Evolutionary conservation across 345 rosid species (phyloP).

Genomic region (Rhizophora apiculata): DNA sequence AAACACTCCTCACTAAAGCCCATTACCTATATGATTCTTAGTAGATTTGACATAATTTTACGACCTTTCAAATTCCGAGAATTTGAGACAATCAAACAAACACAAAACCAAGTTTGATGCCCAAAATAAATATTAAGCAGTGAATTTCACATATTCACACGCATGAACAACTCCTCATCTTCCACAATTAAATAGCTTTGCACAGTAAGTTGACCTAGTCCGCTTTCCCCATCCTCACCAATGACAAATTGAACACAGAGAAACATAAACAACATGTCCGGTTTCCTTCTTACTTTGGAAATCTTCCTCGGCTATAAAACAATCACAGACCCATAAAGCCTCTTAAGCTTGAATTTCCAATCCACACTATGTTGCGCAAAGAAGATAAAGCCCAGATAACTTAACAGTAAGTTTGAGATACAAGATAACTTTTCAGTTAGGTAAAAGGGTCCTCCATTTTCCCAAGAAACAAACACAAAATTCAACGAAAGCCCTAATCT

Average conservation of each 20-base stretch:
- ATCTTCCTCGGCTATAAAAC: not conserved
- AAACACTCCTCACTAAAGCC: no score
- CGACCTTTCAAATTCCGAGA: no score
- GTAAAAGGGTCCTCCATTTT: not conserved
- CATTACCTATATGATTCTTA: no score
- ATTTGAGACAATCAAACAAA: no score
- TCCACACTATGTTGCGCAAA: no score
- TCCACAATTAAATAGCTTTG: not conserved
- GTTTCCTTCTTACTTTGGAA: not conserved
- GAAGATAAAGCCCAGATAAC: not conserved
- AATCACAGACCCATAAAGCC: not conserved
- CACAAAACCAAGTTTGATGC: not conserved
- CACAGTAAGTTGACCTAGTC: not conserved
- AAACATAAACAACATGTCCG: not conserved
- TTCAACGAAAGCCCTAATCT: not conserved
- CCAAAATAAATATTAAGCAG: no score
- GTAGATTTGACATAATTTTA: no score
- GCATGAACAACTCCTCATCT: not conserved
- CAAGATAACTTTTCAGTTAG: not conserved
- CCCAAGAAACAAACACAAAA: constrained; percentile 14
- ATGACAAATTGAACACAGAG: not conserved
- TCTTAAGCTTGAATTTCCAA: not conserved
- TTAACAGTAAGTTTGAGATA: not conserved
- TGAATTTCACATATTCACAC: no score
- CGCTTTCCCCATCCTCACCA: not conserved